Evolutionary conservation across 305 asterid species (phyloP).

Genomic region (Ajuga reptans): DNA sequence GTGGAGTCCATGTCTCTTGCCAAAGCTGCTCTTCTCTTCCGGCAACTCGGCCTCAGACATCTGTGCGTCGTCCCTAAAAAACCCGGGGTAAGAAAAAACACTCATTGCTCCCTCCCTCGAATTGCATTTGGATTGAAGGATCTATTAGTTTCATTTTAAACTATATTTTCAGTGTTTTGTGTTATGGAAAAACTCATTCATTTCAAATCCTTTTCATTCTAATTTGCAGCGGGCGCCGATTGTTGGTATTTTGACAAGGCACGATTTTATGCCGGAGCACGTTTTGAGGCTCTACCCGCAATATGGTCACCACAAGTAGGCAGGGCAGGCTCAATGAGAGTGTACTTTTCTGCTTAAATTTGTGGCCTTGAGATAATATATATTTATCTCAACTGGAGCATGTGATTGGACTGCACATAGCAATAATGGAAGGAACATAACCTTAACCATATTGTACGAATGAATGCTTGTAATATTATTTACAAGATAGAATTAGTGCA

Average conservation of each 20-base stretch:
- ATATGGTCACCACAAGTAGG: constrained; percentile 36
- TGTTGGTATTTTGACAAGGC: constrained; percentile 85
- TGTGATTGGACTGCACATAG: not conserved
- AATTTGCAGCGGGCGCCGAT: constrained; percentile 76
- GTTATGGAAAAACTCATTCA: no score
- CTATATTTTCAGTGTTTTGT: no score
- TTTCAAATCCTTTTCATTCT: no score
- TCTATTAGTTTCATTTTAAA: no score
- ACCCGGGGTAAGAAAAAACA: constrained; percentile 49
- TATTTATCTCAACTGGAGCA: no score
- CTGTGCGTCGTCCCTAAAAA: constrained; percentile 80
- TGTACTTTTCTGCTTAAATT: no score
- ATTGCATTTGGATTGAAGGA: no score
- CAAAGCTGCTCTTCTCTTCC: constrained; percentile 80
- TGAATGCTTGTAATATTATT: not conserved
- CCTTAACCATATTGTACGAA: no score
- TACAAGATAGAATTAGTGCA: not conserved
- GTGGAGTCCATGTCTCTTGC: constrained; percentile 94
- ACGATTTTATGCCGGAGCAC: constrained; percentile 92
- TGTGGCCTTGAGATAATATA: no score
- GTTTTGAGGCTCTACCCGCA: constrained; percentile 73
- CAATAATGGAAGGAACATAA: not conserved
- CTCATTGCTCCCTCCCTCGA: no score
- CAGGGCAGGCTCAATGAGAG: no score
- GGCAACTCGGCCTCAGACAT: constrained; percentile 88